Conservation (phyloP, 2,329 filamentous ascomycete genomes). For the Achaetomium macrosporum region DNA sequence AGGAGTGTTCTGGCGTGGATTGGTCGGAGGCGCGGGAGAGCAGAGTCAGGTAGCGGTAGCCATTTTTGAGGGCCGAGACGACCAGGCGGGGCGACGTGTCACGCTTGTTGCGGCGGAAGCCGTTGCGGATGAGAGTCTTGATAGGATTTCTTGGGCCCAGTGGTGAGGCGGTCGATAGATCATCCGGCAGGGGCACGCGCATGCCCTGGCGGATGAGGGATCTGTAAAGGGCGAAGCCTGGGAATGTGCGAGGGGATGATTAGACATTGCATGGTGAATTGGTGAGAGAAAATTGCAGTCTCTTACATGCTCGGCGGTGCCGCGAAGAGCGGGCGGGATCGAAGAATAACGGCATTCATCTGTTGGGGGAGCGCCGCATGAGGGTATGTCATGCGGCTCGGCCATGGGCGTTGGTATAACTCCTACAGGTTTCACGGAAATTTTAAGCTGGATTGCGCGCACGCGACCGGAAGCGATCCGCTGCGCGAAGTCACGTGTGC, state of each 20-base stretch:
- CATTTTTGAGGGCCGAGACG: constrained; percentile 56
- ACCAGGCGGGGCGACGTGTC: constrained; percentile 56
- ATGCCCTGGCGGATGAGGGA: constrained; percentile 58
- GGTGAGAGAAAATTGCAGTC: not conserved
- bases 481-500: constrained; percentile 23
- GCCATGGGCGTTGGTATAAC: too few species aligned
- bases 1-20: constrained; percentile 35
- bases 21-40: constrained; percentile 36
- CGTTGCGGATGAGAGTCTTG: constrained; percentile 51
- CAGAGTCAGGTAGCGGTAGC: constrained; percentile 51
- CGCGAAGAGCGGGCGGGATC: constrained; percentile 46
- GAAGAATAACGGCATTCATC: constrained; percentile 36
- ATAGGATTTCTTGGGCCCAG: constrained; percentile 40
- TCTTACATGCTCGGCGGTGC: constrained; percentile 47
- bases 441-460: not conserved
- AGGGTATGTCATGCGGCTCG: not conserved
- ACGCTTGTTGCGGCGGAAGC: constrained; percentile 55
- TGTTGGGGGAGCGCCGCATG: constrained; percentile 8
- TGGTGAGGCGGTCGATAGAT: constrained; percentile 31
- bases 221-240: constrained; percentile 66
- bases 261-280: not conserved
- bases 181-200: constrained; percentile 46
- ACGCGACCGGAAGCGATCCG: constrained; percentile 4
- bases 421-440: not conserved
- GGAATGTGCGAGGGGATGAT: not conserved